Base-by-base conservation (phyloP, 75 land plant species). In the Cupressus sempervirens region DNA sequence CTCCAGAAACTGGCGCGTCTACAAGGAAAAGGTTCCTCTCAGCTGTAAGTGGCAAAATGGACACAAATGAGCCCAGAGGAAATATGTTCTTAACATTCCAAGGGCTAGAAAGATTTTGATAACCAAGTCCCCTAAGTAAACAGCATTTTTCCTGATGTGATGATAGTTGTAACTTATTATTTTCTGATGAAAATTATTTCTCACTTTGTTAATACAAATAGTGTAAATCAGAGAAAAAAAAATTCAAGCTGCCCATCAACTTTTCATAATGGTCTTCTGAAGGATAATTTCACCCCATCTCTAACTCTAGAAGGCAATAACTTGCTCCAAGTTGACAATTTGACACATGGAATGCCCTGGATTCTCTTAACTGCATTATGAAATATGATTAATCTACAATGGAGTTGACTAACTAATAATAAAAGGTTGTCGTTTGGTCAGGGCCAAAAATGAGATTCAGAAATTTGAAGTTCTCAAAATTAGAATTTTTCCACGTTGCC, bases 1-100 rank as follows among this genome's bases (percentile, higher is more conserved):
- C 98, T 75, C 85, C 87, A 82, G 86, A 88, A 35, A 91, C 85
- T 87, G 91, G 88, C 56, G 91, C 90, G 88, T 95, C 97, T 36
- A 96, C 83, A 16, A 95, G 56, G 76, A 74, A 81, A 53, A 84
- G 54, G 41, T 80, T 75, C 67, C 43, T 74, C 65, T 75, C 87
- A 76, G 77, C 87, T 36, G 84, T 90, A 86, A 86, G 73, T 82
- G 36, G 34, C 3, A 9, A 82, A 45, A 29, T 41, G 45, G 52
- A 73, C 12, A 26, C 30, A 62, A 53, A 46, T 45, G 18, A 16
- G 32, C 40, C 54, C 40, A 7, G 13, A 48, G 29, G 62, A 36
- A 83, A 2, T 82, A 53, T 83, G 30, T 4, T 16, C 18, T 40
- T 16, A 18, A 7, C 36, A 82, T 41, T 20, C 48, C 29, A 14